Evolutionary conservation across 2,329 filamentous ascomycete species (phyloP).

Genomic region (Colletotrichum filicis): DNA sequence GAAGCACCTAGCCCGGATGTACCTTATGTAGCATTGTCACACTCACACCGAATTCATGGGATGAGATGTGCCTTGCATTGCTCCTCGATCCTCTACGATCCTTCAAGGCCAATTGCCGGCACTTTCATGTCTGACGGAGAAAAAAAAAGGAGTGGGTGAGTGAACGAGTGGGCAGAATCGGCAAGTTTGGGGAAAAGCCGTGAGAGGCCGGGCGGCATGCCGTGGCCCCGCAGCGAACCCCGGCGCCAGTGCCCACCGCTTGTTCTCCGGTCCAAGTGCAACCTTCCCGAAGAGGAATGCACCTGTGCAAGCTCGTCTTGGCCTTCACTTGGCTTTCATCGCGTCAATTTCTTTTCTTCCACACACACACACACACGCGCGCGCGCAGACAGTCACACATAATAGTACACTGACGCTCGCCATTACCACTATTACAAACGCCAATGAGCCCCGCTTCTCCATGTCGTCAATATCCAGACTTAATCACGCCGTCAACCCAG

Average conservation of each 20-base stretch:
- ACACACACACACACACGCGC: not conserved
- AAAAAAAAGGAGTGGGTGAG: not conserved
- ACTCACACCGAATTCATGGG: not conserved
- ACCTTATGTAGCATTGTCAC: not conserved
- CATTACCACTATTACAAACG: not conserved
- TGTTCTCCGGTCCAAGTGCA: constrained; percentile 20
- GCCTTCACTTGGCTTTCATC: not conserved
- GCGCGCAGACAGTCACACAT: not conserved
- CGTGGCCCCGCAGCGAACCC: not conserved
- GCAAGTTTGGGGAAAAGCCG: not conserved
- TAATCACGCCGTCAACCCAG: constrained; percentile 16
- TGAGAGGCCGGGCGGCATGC: not conserved
- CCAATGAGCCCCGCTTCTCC: not conserved
- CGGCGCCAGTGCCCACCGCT: not conserved
- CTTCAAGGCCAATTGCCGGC: not conserved
- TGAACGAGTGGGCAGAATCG: no score
- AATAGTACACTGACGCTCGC: no score
- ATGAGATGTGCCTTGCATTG: not conserved
- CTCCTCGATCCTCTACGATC: not conserved
- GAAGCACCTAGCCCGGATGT: no score
- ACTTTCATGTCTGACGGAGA: not conserved
- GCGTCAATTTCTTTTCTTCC: not conserved
- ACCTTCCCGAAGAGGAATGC: constrained; percentile 31
- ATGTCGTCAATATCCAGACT: constrained; percentile 1
- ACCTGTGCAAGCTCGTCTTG: constrained; percentile 22